Evolutionary conservation across 805 yeast genomes (phyloP).

Genomic region (Blastobotrys parvus): DNA sequence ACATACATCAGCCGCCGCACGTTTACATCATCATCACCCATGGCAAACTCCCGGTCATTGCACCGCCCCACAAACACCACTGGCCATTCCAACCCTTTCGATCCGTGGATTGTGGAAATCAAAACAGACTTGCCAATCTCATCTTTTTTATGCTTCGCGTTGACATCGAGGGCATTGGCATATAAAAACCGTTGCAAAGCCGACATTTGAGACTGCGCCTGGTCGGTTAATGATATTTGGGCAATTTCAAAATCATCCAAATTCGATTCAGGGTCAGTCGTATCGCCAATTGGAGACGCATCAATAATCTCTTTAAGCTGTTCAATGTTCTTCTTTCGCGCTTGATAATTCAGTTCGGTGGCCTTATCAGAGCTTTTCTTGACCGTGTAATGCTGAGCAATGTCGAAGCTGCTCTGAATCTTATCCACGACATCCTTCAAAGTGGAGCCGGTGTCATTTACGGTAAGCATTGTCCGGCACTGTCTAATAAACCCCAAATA

Average conservation of each 20-base stretch:
- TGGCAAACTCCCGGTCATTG: slow-evolving; percentile 3
- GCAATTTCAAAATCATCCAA: background rate
- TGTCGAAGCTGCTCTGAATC: background rate
- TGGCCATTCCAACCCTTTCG: slow-evolving; percentile 96
- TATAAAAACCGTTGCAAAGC: background rate
- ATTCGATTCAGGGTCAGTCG: background rate
- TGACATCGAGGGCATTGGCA: background rate
- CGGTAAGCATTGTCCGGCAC: background rate
- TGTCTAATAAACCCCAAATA: background rate
- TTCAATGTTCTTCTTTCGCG: background rate
- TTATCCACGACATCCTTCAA: background rate
- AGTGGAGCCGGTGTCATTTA: background rate
- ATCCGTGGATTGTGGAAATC: slow-evolving; percentile 80
- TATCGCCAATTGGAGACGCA: background rate
- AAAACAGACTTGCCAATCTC: slow-evolving; percentile 28
- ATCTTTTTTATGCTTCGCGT: slow-evolving; percentile 1
- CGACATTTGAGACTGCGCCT: no score
- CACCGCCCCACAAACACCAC: slow-evolving; percentile 72
- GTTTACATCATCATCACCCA: slow-evolving; percentile 10
- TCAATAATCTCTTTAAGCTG: background rate
- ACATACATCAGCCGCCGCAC: slow-evolving; percentile 74
- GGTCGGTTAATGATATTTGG: no score
- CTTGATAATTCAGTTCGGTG: background rate
- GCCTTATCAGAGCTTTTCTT: background rate
- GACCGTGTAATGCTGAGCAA: background rate